phyloP scores from a whole-genome alignment of 2,329 filamentous ascomycete species.

The Dendrostoma leiphaemia region DNA sequence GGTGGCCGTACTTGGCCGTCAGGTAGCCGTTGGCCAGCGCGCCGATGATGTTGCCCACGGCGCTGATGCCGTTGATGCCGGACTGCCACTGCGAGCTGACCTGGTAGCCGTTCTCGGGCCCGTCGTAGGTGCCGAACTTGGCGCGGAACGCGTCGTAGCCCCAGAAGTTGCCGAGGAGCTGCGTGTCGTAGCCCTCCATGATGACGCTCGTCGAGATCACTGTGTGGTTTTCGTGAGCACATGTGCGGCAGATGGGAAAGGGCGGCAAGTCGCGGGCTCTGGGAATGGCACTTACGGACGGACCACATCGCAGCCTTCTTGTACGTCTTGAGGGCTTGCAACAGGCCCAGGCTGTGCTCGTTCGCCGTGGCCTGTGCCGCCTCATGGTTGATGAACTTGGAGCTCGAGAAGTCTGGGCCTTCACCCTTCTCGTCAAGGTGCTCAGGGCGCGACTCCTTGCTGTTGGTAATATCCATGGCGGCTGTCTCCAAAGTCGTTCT shows the following conservation, averaged over 20 bases:
- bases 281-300: constrained; percentile 28
- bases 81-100: constrained; percentile 52
- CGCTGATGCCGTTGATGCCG: constrained; percentile 37
- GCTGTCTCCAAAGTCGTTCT: neutral
- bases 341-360: constrained; percentile 35
- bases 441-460: constrained; percentile 14
- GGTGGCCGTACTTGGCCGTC: constrained; percentile 41
- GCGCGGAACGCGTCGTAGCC: constrained; percentile 38
- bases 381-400: constrained; percentile 35
- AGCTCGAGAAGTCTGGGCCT: constrained; percentile 27
- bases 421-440: constrained; percentile 25
- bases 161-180: constrained; percentile 45
- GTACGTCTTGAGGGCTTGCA: constrained; percentile 37
- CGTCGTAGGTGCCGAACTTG: constrained; percentile 38
- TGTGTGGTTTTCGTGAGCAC: constrained; percentile 11
- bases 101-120: constrained; percentile 38
- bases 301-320: constrained; percentile 40
- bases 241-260: neutral
- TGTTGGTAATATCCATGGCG: constrained; percentile 15
- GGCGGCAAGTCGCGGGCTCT: neutral
- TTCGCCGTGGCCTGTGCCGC: constrained; percentile 34
- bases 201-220: constrained; percentile 45
- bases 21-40: constrained; percentile 41
- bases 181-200: constrained; percentile 52
- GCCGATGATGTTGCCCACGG: constrained; percentile 35